Conservation (phyloP, 768 basidiomycete genomes). For the Serendipita sp. region DNA sequence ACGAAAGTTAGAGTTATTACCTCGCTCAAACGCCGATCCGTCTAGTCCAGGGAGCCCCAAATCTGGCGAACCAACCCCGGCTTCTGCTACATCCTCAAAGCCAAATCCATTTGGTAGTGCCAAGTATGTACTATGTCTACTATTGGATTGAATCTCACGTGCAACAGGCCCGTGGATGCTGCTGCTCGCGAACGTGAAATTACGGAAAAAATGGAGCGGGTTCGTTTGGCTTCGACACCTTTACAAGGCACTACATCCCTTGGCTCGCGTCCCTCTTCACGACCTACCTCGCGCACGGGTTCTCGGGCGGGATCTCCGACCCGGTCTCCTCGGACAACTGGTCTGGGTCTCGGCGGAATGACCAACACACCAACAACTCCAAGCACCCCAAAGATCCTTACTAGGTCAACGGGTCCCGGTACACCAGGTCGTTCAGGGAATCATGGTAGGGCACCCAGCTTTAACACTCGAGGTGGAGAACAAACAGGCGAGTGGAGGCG, state of each 20-base stretch:
- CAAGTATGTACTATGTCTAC: constrained; percentile 29
- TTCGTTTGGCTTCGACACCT: constrained; percentile 23
- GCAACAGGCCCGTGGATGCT: constrained; percentile 66
- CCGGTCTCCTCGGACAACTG: neutral
- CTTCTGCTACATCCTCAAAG: constrained; percentile 29
- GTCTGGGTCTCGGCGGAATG: neutral
- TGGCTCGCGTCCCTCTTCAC: neutral
- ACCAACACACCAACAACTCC: constrained; percentile 21
- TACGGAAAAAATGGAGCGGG: constrained; percentile 50
- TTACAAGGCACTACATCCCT: constrained; percentile 23
- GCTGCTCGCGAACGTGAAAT: constrained; percentile 61
- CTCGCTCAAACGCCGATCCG: constrained; percentile 55
- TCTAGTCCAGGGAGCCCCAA: constrained; percentile 64
- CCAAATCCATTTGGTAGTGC: constrained; percentile 80
- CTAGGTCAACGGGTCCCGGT: neutral
- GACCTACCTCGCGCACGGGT: neutral
- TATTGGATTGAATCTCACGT: neutral
- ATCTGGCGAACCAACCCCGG: constrained; percentile 34
- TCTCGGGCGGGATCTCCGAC: constrained; percentile 4
- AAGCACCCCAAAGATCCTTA: neutral
- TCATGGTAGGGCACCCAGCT: constrained; percentile 34
- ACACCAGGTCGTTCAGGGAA: constrained; percentile 9
- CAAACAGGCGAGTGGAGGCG: constrained; percentile 25
- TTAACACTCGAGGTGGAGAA: constrained; percentile 16
- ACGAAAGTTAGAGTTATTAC: constrained; percentile 72